Base-by-base conservation (phyloP, 192 early-diverging fungal genomes). In the Geranomyces variabilis region DNA sequence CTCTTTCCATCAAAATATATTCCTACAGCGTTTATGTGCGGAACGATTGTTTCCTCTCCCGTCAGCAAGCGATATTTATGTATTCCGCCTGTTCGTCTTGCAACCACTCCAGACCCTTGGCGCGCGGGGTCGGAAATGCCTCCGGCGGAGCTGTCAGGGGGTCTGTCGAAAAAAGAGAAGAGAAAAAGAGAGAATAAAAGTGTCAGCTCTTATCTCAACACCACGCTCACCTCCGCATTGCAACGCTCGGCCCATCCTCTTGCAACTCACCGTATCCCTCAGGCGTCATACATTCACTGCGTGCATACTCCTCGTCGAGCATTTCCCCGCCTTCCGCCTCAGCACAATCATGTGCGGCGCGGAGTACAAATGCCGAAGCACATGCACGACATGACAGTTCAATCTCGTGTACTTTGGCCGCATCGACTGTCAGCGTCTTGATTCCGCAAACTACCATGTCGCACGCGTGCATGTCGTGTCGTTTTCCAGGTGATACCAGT, bases 321-420 rank as follows among this genome's bases (percentile, higher is more conserved):
- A 21, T 24, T 12, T 49, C 64, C 41, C 30, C 64, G 41, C 33
- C 44, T 9, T 43, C 22, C 19, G 43, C 69, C 13, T 31, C 49
- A 28, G 28, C 60, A 45, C 70, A 72, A 7, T 72, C 70, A 43
- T 72, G 70, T 19, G 62, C 70, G n/a, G 70, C 70, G 9, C 48
- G 44, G 1, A 63, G 29, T 7, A 72, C 63, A 41, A 72, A 72
- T 13, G 22, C 28, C 19, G 70, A 72, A 0, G 15, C 44, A 36
- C 70, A 72, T 7, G n/a, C 60, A 30, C 51, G 63, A 21, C 70
- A 72, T 0, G 28, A 14, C 9, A 72, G 31, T 19, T 72, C 62
- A 26, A 72, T 72, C 51, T 72, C 70, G 29, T 72, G 70, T n/a
- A 72, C 63, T 36, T 65, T 63, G 5, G 62, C 31, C 15, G n/a